phyloP scores from a whole-genome alignment of 2,329 filamentous ascomycete genomes.

The Verticillium alfalfae region DNA sequence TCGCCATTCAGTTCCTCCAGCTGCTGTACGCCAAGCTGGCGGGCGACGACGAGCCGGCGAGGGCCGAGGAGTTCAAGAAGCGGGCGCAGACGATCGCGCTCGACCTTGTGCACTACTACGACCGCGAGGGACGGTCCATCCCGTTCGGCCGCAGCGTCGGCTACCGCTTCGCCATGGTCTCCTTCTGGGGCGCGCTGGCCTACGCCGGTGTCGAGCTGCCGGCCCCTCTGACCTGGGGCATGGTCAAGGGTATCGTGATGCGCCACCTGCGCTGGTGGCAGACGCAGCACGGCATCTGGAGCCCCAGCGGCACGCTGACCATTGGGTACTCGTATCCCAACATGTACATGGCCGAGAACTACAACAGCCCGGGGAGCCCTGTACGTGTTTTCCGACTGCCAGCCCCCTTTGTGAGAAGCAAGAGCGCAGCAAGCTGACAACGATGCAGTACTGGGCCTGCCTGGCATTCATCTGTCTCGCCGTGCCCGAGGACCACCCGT shows the following conservation, averaged over 20 bases:
- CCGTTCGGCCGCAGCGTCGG: slow-evolving; percentile 74
- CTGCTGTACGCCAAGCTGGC: slow-evolving; percentile 71
- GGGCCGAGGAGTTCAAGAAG: slow-evolving; percentile 64
- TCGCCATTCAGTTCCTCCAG: slow-evolving; percentile 76
- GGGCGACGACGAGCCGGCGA: slow-evolving; percentile 57
- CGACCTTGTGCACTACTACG: slow-evolving; percentile 73
- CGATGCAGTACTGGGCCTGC: slow-evolving; percentile 69
- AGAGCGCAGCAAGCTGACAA: not conserved
- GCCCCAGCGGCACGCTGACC: slow-evolving; percentile 66
- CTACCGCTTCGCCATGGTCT: slow-evolving; percentile 82
- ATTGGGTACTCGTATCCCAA: slow-evolving; percentile 76
- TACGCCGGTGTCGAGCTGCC: slow-evolving; percentile 72
- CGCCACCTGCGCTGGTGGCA: slow-evolving; percentile 78
- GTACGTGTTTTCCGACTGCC: slow-evolving; percentile 24
- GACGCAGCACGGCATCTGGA: slow-evolving; percentile 69
- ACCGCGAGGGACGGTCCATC: slow-evolving; percentile 64
- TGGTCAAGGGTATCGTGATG: slow-evolving; percentile 70
- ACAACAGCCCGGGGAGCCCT: slow-evolving; percentile 68
- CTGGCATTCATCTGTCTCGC: slow-evolving; percentile 71
- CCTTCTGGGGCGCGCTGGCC: slow-evolving; percentile 73
- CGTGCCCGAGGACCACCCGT: slow-evolving; percentile 63
- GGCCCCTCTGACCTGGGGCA: slow-evolving; percentile 68
- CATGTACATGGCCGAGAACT: slow-evolving; percentile 78
- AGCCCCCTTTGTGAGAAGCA: no score
- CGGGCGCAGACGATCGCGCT: slow-evolving; percentile 62